These are phyloP conservation scores for Linderina pennispora DNA, from an alignment of 192 early-diverging fungal genomes.

Conservation along the genomic window DNA sequence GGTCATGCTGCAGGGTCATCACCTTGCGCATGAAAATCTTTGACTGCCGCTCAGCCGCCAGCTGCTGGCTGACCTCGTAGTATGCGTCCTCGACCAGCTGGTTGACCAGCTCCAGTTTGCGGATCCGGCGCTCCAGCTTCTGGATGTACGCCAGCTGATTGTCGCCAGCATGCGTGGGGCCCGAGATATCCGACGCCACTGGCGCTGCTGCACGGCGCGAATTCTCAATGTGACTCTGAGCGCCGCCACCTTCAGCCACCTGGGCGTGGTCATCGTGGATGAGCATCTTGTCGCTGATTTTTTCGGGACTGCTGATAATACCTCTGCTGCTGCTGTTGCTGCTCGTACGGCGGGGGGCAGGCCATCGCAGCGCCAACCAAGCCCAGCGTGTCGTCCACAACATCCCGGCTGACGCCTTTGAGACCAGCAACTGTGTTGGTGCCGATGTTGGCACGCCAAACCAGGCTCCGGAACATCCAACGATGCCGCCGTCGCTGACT, in stretches of 20 bases:
- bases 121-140: slow-evolving; percentile 35
- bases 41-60: slow-evolving; percentile 40
- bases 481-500: slow-evolving; percentile 3
- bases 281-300: too few relatives aligned
- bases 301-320: not conserved
- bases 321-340: not conserved
- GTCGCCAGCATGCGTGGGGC: too few relatives aligned
- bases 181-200: too few relatives aligned
- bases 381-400: slow-evolving; percentile 11
- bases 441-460: slow-evolving; percentile 8
- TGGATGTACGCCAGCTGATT: slow-evolving; percentile 17
- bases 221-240: too few relatives aligned
- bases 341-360: not conserved
- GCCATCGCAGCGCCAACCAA: slow-evolving; percentile 1
- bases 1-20: slow-evolving; percentile 29
- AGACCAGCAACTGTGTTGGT: not conserved
- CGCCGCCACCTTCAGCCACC: too few relatives aligned
- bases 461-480: slow-evolving; percentile 5
- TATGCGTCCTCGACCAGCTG: slow-evolving; percentile 44
- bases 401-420: slow-evolving; percentile 1
- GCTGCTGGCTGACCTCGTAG: slow-evolving; percentile 35
- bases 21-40: slow-evolving; percentile 22
- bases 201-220: too few relatives aligned
- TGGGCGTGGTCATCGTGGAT: too few relatives aligned
- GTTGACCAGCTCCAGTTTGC: slow-evolving; percentile 47